Base-by-base conservation (phyloP, 495 filamentous ascomycete species). In the Aspergillus nanangensis region DNA sequence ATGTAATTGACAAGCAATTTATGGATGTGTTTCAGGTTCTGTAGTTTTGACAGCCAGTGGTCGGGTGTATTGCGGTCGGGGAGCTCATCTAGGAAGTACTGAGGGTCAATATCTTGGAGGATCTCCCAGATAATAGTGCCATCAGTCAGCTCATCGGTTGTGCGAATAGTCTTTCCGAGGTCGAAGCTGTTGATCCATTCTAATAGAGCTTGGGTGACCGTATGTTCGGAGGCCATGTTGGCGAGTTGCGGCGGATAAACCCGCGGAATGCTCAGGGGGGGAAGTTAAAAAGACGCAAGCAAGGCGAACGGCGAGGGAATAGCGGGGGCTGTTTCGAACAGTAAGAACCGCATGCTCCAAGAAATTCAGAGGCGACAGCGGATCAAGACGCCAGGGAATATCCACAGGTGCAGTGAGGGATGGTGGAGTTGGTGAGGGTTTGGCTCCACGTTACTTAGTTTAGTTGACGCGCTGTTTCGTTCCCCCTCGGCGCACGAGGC, bases 61-160 rank as follows among this genome's bases (percentile, higher is more conserved):
- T 74, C 66, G 54, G 74, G 61, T n/a, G 71, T 73, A 51, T 70
- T 72, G 50, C 57, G 77, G 58, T 74, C 75, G 35, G 70, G 83
- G 48, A 84, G 72, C 51, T 73, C 76, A 49, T 78, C 77, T 27
- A 78, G 67, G 58, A 93, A 88, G 60, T 83, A 83, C 7, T 79
- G 70, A 18, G 77, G 75, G 63, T 90, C 84, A 46, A 86, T 73
- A 50, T 84, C 77, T 53, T 76, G 77, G 63, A 86, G 60, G 62
- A 82, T 76, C 52, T 79, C 70, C 85, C 84, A 79, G 53, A 95
- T 75, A 21, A 87, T 75, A 40, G 78, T 74, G 38, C 88, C 90
- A 62, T 94, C 85, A 42, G 77, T 81, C 56, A 95, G 73, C 53
- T 90, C 82, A 45, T 78, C 76, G 45, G 81, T 60, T 35, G 61